phyloP scores from a whole-genome alignment of 164 flowering plant genomes.

The Dillenia suffruticosa region DNA sequence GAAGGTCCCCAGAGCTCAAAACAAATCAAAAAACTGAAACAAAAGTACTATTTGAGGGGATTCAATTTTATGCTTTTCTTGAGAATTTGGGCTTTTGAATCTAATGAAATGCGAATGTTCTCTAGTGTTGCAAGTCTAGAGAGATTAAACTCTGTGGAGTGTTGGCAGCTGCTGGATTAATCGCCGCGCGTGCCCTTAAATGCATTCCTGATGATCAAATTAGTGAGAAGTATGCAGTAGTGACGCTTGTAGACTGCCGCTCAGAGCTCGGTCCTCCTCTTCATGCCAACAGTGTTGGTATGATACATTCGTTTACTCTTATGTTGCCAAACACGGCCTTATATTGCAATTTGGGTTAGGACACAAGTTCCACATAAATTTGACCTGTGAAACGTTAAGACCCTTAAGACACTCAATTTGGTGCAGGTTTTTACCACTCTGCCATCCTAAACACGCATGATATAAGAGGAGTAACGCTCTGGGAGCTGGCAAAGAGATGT shows the following conservation, averaged over 20 bases:
- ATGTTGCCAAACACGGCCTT: too few relatives aligned
- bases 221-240: slow-evolving; percentile 67
- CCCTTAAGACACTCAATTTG: not conserved
- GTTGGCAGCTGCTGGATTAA: slow-evolving; percentile 67
- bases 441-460: slow-evolving; percentile 68
- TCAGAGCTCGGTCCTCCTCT: slow-evolving; percentile 67
- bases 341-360: too few relatives aligned
- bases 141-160: slow-evolving; percentile 63
- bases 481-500: slow-evolving; percentile 66
- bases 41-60: too few relatives aligned
- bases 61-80: too few relatives aligned
- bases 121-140: slow-evolving; percentile 39
- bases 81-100: too few relatives aligned
- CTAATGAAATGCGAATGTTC: too few relatives aligned
- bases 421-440: slow-evolving; percentile 76
- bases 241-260: slow-evolving; percentile 70
- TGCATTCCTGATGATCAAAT: slow-evolving; percentile 27
- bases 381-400: not conserved
- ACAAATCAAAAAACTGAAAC: too few relatives aligned
- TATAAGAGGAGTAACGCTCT: slow-evolving; percentile 45
- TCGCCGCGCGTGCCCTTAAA: slow-evolving; percentile 52
- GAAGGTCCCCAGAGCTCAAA: too few relatives aligned
- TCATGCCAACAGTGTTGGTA: slow-evolving; percentile 36
- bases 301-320: not conserved
- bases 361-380: not conserved